These are phyloP conservation scores for Dothideomycetes sp. DNA, from an alignment of 2,329 filamentous ascomycete genomes.

Conservation along the genomic window DNA sequence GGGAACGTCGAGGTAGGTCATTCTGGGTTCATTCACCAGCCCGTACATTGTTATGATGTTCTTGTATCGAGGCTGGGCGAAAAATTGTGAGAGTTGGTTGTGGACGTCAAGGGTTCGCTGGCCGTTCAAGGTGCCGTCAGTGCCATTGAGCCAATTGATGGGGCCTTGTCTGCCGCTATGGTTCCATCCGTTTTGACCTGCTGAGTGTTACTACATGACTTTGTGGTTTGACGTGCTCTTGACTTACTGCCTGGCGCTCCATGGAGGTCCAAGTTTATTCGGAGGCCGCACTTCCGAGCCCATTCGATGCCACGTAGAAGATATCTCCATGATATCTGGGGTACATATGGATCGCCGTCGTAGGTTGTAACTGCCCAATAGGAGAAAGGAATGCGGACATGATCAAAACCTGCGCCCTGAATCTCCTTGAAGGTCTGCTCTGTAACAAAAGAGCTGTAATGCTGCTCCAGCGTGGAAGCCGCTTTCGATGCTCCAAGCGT, in stretches of 20 bases:
- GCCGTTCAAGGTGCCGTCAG: conserved; percentile 65
- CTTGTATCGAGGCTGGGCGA: conserved; percentile 83
- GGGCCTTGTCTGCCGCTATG: conserved; percentile 75
- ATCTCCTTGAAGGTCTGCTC: conserved; percentile 80
- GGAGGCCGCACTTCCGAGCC: conserved; percentile 80
- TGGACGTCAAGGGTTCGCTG: conserved; percentile 80
- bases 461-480: conserved; percentile 64
- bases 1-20: conserved; percentile 53
- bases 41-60: conserved; percentile 91
- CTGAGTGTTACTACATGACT: too few relatives aligned
- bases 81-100: conserved; percentile 78
- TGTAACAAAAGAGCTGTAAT: conserved; percentile 82
- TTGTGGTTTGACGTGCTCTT: too few relatives aligned
- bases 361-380: conserved; percentile 92
- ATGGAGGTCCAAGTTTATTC: conserved; percentile 88
- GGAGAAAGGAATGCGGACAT: conserved; percentile 88
- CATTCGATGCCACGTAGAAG: conserved; percentile 88
- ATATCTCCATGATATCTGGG: conserved; percentile 84
- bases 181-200: conserved; percentile 94
- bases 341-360: conserved; percentile 75
- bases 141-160: conserved; percentile 87
- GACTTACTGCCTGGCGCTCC: conserved; percentile 79
- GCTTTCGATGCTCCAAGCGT: conserved; percentile 58
- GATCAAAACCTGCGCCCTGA: conserved; percentile 77
- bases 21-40: conserved; percentile 85